Evolutionary conservation across 2,329 filamentous ascomycete species (phyloP).

Genomic region (Scopulariopsis brevicaulis): DNA sequence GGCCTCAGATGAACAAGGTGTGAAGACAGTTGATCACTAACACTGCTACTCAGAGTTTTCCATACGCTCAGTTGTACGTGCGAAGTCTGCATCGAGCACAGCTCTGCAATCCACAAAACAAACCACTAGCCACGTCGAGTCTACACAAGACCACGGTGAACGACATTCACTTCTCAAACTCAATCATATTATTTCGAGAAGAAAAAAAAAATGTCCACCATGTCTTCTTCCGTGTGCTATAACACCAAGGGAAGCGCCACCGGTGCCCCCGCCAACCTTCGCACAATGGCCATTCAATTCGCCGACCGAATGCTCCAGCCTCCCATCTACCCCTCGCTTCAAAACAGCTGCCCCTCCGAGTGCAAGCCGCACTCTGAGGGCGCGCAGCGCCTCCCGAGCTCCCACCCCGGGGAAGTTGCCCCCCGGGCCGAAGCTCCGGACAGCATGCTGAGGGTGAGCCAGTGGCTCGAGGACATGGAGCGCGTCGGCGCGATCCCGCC

Average conservation of each 20-base stretch:
- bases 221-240: neutral
- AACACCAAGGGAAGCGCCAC: neutral
- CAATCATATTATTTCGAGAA: neutral
- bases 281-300: neutral
- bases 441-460: neutral
- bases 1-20: neutral
- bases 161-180: neutral
- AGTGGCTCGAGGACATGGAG: neutral
- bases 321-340: neutral
- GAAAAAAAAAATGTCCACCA: neutral
- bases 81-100: neutral
- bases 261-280: neutral
- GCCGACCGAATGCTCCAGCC: neutral
- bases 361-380: neutral
- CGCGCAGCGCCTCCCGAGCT: neutral
- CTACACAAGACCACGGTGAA: neutral
- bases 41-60: neutral
- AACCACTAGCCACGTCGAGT: neutral
- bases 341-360: neutral
- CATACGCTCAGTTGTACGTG: neutral
- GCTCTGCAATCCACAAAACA: neutral
- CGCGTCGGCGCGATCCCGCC: neutral
- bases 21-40: neutral
- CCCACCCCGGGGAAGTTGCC: neutral
- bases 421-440: neutral